Percentiles rank a stretch among this genome's conserved stretches.
Evolutionary conservation across 305 asterid species (phyloP).

Genomic region (Ajuga reptans): DNA sequence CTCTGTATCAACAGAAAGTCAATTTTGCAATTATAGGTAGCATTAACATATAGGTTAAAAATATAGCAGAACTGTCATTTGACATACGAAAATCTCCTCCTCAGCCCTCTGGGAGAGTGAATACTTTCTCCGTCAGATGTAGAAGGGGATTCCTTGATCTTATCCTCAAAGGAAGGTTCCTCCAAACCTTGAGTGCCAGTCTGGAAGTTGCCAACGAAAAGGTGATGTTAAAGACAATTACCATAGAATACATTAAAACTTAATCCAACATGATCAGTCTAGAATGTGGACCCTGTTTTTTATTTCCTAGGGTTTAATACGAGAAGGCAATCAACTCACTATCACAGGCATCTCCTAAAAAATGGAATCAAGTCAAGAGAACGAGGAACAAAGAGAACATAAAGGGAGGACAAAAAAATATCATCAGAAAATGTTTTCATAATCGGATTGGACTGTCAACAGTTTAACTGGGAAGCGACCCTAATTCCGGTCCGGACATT

Average conservation of each 20-base stretch:
- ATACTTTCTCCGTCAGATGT: slow-evolving; percentile 39
- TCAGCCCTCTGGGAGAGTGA: slow-evolving; percentile 55
- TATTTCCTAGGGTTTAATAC: neutral
- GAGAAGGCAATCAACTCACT: neutral
- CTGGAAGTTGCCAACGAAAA: slow-evolving; percentile 33
- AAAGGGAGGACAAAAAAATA: neutral
- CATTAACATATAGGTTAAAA: neutral
- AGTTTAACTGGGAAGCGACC: no score
- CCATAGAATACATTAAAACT: neutral
- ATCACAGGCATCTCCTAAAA: neutral
- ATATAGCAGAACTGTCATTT: neutral
- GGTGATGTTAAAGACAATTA: slow-evolving; percentile 1
- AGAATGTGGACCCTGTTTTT: neutral
- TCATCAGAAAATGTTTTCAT: neutral
- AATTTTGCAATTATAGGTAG: slow-evolving; percentile 18
- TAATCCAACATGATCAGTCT: neutral
- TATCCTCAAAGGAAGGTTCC: slow-evolving; percentile 36
- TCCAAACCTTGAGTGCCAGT: slow-evolving; percentile 27
- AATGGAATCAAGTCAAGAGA: neutral
- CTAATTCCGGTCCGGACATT: no score
- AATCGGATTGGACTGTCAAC: no score
- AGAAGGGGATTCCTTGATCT: slow-evolving; percentile 35
- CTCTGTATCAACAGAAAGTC: slow-evolving; percentile 35
- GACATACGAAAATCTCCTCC: slow-evolving; percentile 68
- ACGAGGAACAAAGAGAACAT: neutral